Conservation (phyloP, 805 yeast genomes). For the Candida sphagnicola region DNA sequence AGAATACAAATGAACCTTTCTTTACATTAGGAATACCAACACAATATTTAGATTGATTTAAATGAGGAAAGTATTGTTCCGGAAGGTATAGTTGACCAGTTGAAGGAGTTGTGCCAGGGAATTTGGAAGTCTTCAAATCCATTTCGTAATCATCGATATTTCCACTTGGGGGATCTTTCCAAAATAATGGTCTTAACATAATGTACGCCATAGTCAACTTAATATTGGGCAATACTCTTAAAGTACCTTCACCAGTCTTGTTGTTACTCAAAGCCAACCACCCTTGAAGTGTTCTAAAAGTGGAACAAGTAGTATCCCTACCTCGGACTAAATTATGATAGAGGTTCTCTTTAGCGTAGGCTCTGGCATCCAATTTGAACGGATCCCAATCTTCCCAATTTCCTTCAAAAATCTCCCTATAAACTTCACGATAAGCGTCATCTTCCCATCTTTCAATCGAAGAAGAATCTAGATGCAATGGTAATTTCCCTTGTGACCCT, state of each 20-base stretch:
- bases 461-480: slow-evolving; percentile 39
- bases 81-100: slow-evolving; percentile 27
- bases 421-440: slow-evolving; percentile 29
- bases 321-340: slow-evolving; percentile 17
- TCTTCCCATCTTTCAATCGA: slow-evolving; percentile 47
- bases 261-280: slow-evolving; percentile 39
- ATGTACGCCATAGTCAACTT: slow-evolving; percentile 33
- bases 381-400: slow-evolving; percentile 43
- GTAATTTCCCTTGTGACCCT: slow-evolving; percentile 28
- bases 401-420: slow-evolving; percentile 33
- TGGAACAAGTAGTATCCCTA: slow-evolving; percentile 21
- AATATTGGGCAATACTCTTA: slow-evolving; percentile 32
- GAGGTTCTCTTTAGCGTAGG: slow-evolving; percentile 27
- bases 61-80: slow-evolving; percentile 28
- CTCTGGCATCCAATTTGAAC: slow-evolving; percentile 29
- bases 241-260: slow-evolving; percentile 37
- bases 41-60: slow-evolving; percentile 23
- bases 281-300: slow-evolving; percentile 42
- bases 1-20: slow-evolving; percentile 41
- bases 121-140: slow-evolving; percentile 24
- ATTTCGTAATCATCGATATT: slow-evolving; percentile 22
- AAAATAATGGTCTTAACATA: slow-evolving; percentile 38
- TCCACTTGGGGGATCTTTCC: slow-evolving; percentile 12
- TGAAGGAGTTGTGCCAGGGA: slow-evolving; percentile 38
- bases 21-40: slow-evolving; percentile 33